Evolutionary conservation across 441 rosid species (phyloP), one percentile per base, ranked within the genome.

Genomic region (California macrophylla): DNA sequence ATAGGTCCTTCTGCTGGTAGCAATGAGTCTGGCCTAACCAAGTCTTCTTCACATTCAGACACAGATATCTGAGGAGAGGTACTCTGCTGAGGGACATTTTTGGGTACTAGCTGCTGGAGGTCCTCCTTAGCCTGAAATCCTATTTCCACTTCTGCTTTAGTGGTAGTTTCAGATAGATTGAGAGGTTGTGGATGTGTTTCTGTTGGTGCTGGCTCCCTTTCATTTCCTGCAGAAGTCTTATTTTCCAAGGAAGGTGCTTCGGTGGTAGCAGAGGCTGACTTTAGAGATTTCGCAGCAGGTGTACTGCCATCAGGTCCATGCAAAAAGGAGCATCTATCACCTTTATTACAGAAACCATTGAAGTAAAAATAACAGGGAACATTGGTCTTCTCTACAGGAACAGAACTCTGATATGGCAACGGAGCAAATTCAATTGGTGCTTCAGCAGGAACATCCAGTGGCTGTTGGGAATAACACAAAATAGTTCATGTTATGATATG

Each of bases 361-460:
- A 71, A 81, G 64, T 79, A 82, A 64, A 85, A 87, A 52, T 81
- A 79, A 77, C 90, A 85, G 64, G 86, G 88, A 66, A 73, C 50
- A 6, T 25, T 69, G 68, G 67, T 76, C 77, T 80, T 85, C 76
- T 79, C 82, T 52, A 62, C 62, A 1, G 78, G 61, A 3, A 18
- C 65, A 68, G 84, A 70, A 71, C 73, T 36, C 64, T 76, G 80
- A 72, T 60, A 36, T 3, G 79, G 54, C 58, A 73, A 40, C 18
- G 56, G 58, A 15, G 68, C 50, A 32, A 81, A 60, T 66, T 79
- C 85, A 28, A 78, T 26, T 52, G 77, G 64, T 23, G 67, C 71
- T 74, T 80, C 81, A 36, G 69, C 52, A 65, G 64, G 76, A 7
- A 64, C 77, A 50, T 85, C 88, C 65, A 81, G 72, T 24, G 88